Evolutionary conservation across 23 red algal species (phyloP), one percentile per base, ranked within the genome.

Genomic region (Gracilaria gracilis): DNA sequence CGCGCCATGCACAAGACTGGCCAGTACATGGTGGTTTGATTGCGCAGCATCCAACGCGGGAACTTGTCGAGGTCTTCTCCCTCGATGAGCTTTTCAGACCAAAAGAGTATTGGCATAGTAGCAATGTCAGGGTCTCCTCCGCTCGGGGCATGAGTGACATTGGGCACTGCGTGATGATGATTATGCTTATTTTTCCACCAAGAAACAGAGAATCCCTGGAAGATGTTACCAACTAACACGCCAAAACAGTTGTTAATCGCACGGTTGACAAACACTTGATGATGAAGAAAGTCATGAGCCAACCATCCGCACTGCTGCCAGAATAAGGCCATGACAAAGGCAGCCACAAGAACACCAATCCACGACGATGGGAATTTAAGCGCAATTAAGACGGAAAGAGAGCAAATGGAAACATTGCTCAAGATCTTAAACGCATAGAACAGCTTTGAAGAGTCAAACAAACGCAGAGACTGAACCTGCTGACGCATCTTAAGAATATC

Each of bases 171-270:
- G 57, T 96, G 95, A 81, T 96, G 95, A 75, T 93, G 95, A 38
- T 96, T 96, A 74, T 96, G 95, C 83, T 96, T 96, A 44, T 66
- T 93, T 48, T 96, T 96, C 95, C 95, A 96, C 95, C 95, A 96
- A 29, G 88, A 67, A n/a, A 96, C 95, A 9, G 95, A 96, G 64
- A 96, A 96, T 14, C 95, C 95, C 59, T 96, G 95, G 57, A 79
- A 96, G 50, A 96, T 78, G 76, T 96, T 96, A 15, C 95, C 95
- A 67, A 96, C 65, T 40, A 96, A 23, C 9, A 96, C 17, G 28
- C 95, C 95, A 55, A 87, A 91, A 14, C 77, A 39, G 72, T 96
- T 93, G 75, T 93, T 93, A 31, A 93, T 46, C 75, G 36, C 24
- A 19, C 95, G 64, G 54, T 90, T 73, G 34, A 51, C 44, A 65